Percentiles rank a stretch among this genome's conserved stretches.
phyloP scores from a whole-genome alignment of 176 grass and related monocot species.

The Chloris gayana region DNA sequence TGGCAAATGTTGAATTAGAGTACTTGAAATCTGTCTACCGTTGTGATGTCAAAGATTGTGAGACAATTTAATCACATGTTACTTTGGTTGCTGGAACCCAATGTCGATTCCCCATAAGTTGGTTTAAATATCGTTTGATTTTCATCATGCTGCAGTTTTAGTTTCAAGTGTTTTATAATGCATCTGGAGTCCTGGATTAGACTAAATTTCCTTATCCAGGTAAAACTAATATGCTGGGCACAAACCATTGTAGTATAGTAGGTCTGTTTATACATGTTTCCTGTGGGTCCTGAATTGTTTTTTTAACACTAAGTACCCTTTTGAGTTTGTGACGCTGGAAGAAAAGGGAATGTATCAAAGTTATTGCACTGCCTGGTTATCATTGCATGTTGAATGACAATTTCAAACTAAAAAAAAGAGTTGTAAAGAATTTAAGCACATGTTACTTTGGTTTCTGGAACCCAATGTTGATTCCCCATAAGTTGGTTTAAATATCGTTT shows the following conservation, averaged over 20 bases:
- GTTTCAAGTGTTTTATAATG: not conserved
- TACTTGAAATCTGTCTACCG: conserved; percentile 37
- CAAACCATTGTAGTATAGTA: not conserved
- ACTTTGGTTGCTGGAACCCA: not conserved
- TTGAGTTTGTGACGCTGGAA: too few species aligned
- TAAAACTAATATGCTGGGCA: not conserved
- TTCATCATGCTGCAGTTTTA: not conserved
- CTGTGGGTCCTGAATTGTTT: not conserved
- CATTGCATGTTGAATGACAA: too few species aligned
- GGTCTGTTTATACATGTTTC: not conserved
- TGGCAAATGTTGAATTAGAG: conserved; percentile 53
- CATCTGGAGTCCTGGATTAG: not conserved
- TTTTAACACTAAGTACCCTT: too few species aligned
- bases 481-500: not conserved
- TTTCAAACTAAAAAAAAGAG: too few species aligned
- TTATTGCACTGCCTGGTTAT: too few species aligned
- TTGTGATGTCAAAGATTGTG: conserved; percentile 49
- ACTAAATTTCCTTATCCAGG: too few species aligned
- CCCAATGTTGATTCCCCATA: not conserved
- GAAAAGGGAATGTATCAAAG: too few species aligned
- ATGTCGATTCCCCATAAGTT: not conserved
- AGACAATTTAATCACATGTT: conserved; percentile 42
- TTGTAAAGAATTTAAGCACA: conserved; percentile 35
- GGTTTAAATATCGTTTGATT: not conserved
- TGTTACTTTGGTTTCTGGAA: not conserved